These are phyloP conservation scores for Chaetoceros muelleri DNA, from an alignment of 108 stramenopile species.

Conservation along the genomic window DNA sequence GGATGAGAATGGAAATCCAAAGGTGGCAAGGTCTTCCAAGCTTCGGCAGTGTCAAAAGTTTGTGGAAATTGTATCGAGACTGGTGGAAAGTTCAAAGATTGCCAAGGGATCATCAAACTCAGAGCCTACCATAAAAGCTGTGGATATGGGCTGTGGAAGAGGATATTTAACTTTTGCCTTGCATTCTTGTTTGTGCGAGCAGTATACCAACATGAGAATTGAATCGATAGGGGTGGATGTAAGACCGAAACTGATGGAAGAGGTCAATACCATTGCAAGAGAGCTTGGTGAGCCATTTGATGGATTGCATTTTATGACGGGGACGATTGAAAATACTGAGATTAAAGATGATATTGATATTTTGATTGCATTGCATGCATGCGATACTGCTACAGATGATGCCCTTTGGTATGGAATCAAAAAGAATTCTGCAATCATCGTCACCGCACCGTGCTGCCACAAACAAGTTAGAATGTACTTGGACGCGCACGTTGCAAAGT, in stretches of 20 bases:
- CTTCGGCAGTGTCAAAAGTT: slow-evolving; percentile 72
- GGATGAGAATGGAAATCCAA: slow-evolving; percentile 47
- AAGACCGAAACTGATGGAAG: slow-evolving; percentile 56
- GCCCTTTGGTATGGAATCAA: slow-evolving; percentile 56
- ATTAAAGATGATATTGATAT: slow-evolving; percentile 28
- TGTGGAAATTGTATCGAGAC: slow-evolving; percentile 60
- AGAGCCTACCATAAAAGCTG: slow-evolving; percentile 8
- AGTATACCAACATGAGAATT: slow-evolving; percentile 19
- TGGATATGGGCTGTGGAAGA: slow-evolving; percentile 72
- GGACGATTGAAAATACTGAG: slow-evolving; percentile 39
- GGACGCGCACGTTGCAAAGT: slow-evolving; percentile 36
- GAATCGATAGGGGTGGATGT: slow-evolving; percentile 61
- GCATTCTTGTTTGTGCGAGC: slow-evolving; percentile 45
- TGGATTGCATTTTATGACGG: slow-evolving; percentile 38
- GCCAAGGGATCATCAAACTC: background rate
- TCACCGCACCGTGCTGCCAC: slow-evolving; percentile 84
- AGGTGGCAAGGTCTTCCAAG: slow-evolving; percentile 54
- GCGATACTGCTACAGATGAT: slow-evolving; percentile 87
- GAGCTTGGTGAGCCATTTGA: slow-evolving; percentile 43
- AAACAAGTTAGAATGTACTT: slow-evolving; percentile 73
- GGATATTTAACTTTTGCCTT: slow-evolving; percentile 81
- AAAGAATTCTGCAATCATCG: slow-evolving; percentile 40
- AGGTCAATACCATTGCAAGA: slow-evolving; percentile 57
- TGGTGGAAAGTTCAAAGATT: slow-evolving; percentile 15
- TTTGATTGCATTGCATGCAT: slow-evolving; percentile 81